A percentile compares a stretch with the other conserved stretches of the same genome.
Evolutionary conservation across 208 protist species (phyloP).

Genomic region (Leishmania tropica): DNA sequence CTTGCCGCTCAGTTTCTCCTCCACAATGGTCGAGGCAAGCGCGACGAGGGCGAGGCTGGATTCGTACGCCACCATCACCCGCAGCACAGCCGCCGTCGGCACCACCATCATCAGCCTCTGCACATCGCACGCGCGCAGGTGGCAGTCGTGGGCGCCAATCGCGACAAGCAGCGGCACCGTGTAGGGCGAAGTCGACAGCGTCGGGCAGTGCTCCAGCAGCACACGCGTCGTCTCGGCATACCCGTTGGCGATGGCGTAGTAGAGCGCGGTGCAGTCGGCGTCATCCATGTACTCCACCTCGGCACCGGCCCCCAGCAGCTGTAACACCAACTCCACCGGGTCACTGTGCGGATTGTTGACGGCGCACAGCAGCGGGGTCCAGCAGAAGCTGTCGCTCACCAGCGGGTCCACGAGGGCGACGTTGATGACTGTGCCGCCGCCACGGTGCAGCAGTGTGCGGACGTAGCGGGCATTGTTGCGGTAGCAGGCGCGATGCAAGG

Average conservation of each 20-base stretch:
- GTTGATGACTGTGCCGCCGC: slow-evolving; percentile 82
- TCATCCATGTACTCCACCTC: slow-evolving; percentile 75
- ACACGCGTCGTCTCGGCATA: slow-evolving; percentile 59
- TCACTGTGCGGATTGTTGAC: slow-evolving; percentile 90
- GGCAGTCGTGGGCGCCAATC: slow-evolving; percentile 77
- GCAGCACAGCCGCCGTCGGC: slow-evolving; percentile 56
- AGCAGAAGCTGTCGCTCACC: slow-evolving; percentile 55
- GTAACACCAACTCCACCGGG: slow-evolving; percentile 65
- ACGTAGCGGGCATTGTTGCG: slow-evolving; percentile 87
- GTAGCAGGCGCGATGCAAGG: slow-evolving; percentile 88
- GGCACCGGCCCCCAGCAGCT: slow-evolving; percentile 70
- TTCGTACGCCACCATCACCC: slow-evolving; percentile 52
- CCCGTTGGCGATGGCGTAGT: slow-evolving; percentile 91
- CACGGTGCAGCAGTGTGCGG: slow-evolving; percentile 70
- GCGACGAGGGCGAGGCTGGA: slow-evolving; percentile 42
- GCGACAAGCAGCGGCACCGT: slow-evolving; percentile 75
- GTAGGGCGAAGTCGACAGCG: slow-evolving; percentile 49
- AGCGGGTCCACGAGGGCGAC: slow-evolving; percentile 58
- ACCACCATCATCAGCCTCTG: slow-evolving; percentile 64
- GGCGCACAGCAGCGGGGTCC: slow-evolving; percentile 87
- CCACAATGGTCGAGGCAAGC: slow-evolving; percentile 64
- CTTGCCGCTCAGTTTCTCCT: slow-evolving; percentile 62
- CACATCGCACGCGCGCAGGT: slow-evolving; percentile 67
- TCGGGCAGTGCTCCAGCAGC: slow-evolving; percentile 66
- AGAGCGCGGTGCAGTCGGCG: slow-evolving; percentile 80